Evolutionary conservation across 2,329 filamentous ascomycete genomes (phyloP), one percentile per base, ranked within the genome.

Genomic region (Colletotrichum kahawae): DNA sequence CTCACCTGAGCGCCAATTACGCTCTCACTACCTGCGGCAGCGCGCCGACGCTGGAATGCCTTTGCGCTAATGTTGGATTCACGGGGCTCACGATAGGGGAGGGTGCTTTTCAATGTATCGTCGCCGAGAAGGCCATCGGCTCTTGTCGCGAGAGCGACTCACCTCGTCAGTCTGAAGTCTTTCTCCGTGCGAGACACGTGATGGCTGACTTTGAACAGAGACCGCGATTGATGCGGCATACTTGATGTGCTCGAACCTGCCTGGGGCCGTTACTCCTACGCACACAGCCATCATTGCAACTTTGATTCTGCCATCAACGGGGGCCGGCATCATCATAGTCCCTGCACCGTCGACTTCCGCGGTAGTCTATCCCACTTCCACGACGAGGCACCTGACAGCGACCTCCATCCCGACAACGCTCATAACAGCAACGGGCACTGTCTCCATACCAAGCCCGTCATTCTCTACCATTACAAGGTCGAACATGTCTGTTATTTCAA

Each of bases 71-170:
- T 73, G 86, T 86, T 38, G 92, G 92, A 10, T 83, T 82, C 14
- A 89, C 89, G 34, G 92, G 92, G 12, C 93, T 92, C 78, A 95
- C 94, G 2, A 80, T 95, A 63, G 93, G 93, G n/a, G 94, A 95
- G 83, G 93, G 89, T 13, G 92, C 91, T 6, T 83, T 95, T 76
- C 90, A 93, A 79, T 95, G 94, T 82, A 88, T 94, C 38, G 85
- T 90, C 10, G 90, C 90, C 9, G 88, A 90, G 79, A 83, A 81
- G 71, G 82, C 82, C 43, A 79, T 87, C 59, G 88, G 88, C 4
- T 84, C 83, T 16, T 95, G 94, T 81, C 82, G 84, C 6, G 84
- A 85, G 4, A 79, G 83, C 13, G 87, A 90, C 66, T 81, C 82
- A 12, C 78, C 81, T 38, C 83, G 88, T 82, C 80, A 86, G 78